Conservation (phyloP, 768 basidiomycete genomes). For the Amanita molliuscula region DNA sequence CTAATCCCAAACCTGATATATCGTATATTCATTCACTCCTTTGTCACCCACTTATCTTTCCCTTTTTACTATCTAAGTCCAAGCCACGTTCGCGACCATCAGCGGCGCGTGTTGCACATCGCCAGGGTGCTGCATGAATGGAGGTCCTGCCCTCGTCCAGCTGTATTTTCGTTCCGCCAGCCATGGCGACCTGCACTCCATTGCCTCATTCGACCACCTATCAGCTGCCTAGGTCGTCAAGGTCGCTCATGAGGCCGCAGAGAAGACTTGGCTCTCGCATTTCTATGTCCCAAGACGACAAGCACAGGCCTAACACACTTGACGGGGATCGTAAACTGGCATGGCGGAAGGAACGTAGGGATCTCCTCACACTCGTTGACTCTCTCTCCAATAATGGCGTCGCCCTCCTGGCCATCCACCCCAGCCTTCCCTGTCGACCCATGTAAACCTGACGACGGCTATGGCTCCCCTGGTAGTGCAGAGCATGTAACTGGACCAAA, state of each 20-base stretch:
- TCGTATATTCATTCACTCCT: neutral
- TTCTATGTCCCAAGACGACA: neutral
- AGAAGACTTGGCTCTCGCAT: neutral
- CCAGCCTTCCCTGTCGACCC: conserved; percentile 17
- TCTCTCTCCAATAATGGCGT: conserved; percentile 48
- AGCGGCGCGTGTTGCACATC: neutral
- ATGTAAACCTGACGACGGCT: conserved; percentile 9
- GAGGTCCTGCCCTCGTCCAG: conserved; percentile 9
- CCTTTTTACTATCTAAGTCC: neutral
- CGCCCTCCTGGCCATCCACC: conserved; percentile 45
- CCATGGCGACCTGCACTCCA: neutral
- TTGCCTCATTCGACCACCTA: neutral
- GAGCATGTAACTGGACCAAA: conserved; percentile 13
- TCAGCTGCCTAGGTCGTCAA: neutral
- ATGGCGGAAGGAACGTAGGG: conserved; percentile 14
- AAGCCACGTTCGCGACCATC: neutral
- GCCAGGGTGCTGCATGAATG: too few species aligned
- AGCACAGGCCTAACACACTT: neutral
- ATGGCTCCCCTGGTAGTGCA: conserved; percentile 7
- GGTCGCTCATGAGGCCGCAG: neutral
- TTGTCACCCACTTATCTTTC: neutral
- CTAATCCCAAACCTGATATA: neutral
- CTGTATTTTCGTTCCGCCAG: neutral
- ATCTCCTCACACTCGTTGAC: conserved; percentile 32
- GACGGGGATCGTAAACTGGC: neutral